Conservation (phyloP, 2,329 filamentous ascomycete genomes). For the Epichloe uncinata region DNA sequence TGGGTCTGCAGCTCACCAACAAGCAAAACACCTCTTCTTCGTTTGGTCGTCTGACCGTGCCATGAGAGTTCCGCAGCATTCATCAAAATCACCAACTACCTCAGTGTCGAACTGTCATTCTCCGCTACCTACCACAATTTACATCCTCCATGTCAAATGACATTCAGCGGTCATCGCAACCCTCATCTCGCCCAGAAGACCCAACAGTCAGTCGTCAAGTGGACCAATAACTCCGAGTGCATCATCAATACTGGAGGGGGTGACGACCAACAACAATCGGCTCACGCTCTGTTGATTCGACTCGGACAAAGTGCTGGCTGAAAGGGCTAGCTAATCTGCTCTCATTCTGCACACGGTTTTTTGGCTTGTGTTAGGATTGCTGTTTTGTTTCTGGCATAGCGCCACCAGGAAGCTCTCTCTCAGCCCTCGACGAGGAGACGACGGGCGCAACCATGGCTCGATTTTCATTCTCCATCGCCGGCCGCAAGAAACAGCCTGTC, state of each 20-base stretch:
- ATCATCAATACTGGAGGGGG: neutral
- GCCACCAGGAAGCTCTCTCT: neutral
- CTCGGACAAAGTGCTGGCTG: neutral
- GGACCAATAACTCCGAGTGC: neutral
- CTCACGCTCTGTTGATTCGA: neutral
- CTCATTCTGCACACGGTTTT: neutral
- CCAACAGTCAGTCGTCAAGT: neutral
- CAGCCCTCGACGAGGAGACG: neutral
- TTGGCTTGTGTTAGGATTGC: neutral
- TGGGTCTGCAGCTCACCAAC: too few species aligned
- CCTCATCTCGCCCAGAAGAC: too few species aligned
- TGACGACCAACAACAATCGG: neutral
- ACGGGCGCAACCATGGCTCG: conserved; percentile 23
- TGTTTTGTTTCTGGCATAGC: neutral
- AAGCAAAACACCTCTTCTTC: too few species aligned
- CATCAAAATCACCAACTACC: too few species aligned
- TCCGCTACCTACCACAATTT: too few species aligned
- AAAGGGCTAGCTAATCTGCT: neutral
- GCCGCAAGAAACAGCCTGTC: conserved; percentile 29
- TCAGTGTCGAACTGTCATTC: too few species aligned
- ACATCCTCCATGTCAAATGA: too few species aligned
- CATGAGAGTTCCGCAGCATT: too few species aligned
- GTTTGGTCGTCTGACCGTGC: too few species aligned
- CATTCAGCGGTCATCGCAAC: too few species aligned
- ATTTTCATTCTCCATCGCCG: conserved; percentile 35